Evolutionary conservation across 768 basidiomycete genomes (phyloP).

Genomic region (Lactarius pseudohatsudake): DNA sequence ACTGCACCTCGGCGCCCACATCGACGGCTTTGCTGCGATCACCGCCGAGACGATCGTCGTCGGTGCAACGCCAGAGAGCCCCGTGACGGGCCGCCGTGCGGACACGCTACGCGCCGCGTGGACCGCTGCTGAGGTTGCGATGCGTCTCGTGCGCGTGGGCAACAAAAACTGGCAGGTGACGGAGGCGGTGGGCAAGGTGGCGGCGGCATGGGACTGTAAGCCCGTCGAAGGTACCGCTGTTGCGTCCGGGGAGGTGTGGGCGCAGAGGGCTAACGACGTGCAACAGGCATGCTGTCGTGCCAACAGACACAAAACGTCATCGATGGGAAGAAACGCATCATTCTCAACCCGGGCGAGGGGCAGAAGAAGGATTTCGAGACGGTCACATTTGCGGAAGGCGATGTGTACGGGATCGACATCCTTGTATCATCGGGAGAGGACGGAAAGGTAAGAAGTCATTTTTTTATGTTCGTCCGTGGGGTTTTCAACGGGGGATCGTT

Average conservation of each 20-base stretch:
- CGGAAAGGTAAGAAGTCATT: constrained; percentile 67
- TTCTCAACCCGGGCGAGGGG: constrained; percentile 81
- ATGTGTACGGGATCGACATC: constrained; percentile 94
- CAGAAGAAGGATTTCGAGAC: constrained; percentile 87
- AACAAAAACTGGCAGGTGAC: constrained; percentile 96
- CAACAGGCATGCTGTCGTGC: constrained; percentile 88
- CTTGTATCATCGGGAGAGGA: constrained; percentile 85
- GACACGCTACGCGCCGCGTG: constrained; percentile 94
- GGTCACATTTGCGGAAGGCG: constrained; percentile 84
- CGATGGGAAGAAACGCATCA: constrained; percentile 94
- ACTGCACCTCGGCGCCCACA: constrained; percentile 93
- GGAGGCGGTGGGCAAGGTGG: constrained; percentile 73
- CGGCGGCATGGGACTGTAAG: constrained; percentile 77
- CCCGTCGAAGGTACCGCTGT: constrained; percentile 80
- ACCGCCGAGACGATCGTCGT: constrained; percentile 92
- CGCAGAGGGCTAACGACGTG: constrained; percentile 21
- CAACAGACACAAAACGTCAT: constrained; percentile 93
- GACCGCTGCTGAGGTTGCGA: constrained; percentile 87
- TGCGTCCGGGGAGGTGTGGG: background rate
- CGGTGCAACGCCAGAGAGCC: constrained; percentile 68
- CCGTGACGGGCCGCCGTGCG: constrained; percentile 82
- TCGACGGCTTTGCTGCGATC: constrained; percentile 95
- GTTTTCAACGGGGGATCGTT: constrained; percentile 11
- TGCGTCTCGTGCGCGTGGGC: constrained; percentile 88
- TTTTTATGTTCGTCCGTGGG: background rate